Conservation (phyloP, 148 eudicot genomes). For the Linanthus parryae region DNA sequence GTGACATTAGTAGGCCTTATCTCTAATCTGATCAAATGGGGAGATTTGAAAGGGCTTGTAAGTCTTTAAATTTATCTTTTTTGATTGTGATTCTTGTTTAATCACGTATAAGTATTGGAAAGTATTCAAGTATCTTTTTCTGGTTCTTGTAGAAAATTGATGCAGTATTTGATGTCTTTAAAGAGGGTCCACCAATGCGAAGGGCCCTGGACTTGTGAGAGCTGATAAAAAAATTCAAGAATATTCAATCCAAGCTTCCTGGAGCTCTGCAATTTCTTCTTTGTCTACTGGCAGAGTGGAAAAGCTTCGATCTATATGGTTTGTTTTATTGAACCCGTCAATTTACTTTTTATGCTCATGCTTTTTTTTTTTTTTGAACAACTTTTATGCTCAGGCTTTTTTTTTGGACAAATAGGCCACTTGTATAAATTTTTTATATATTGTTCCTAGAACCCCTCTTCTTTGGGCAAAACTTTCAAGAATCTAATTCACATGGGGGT, state of each 20-base stretch:
- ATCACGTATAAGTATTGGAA: neutral
- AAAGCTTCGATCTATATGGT: slow-evolving; percentile 9
- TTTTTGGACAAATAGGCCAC: too few species aligned
- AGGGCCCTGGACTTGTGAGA: slow-evolving; percentile 32
- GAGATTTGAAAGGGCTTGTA: slow-evolving; percentile 13
- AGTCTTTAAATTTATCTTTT: neutral
- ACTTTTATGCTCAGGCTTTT: too few species aligned
- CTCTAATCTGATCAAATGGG: slow-evolving; percentile 7
- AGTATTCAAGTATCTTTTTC: neutral
- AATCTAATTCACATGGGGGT: too few species aligned
- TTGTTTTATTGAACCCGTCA: too few species aligned
- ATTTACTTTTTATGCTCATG: too few species aligned
- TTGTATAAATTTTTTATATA: too few species aligned
- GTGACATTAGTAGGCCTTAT: slow-evolving; percentile 6
- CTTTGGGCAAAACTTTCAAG: too few species aligned
- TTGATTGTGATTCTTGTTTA: neutral
- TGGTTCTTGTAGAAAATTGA: slow-evolving; percentile 19
- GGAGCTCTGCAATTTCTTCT: slow-evolving; percentile 16
- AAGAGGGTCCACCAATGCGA: slow-evolving; percentile 27
- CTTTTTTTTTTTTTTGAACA: neutral
- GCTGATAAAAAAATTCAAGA: slow-evolving; percentile 37
- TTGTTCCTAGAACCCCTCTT: too few species aligned
- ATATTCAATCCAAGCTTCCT: slow-evolving; percentile 29
- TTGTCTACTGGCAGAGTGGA: slow-evolving; percentile 10
- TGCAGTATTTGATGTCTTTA: slow-evolving; percentile 23